Conservation (phyloP, 768 basidiomycete species). For the Grammothele lineata region DNA sequence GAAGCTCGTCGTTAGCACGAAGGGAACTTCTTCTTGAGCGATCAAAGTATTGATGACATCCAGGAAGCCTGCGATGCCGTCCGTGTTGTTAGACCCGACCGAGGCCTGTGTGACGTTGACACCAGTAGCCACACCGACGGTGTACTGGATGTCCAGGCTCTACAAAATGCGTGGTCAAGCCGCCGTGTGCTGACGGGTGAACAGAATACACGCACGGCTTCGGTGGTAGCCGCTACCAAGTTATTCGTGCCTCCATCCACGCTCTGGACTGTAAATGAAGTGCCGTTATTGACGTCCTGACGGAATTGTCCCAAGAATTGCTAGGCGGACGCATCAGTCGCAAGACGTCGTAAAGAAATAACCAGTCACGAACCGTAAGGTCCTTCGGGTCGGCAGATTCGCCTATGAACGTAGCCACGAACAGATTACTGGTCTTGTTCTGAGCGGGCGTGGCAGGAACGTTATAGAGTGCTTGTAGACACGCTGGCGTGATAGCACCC, state of each 20-base stretch:
- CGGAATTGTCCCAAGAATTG: constrained; percentile 20
- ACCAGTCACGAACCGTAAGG: constrained; percentile 27
- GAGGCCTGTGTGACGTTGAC: constrained; percentile 28
- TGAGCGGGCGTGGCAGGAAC: constrained; percentile 17
- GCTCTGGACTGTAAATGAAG: constrained; percentile 18
- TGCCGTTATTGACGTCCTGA: constrained; percentile 15
- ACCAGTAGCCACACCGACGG: constrained; percentile 26
- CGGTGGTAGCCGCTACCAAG: constrained; percentile 18
- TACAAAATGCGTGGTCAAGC: too few species aligned
- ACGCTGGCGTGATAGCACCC: constrained; percentile 23
- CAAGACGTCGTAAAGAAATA: background rate
- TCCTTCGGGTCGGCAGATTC: constrained; percentile 26
- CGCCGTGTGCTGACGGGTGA: too few species aligned
- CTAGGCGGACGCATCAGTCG: constrained; percentile 24
- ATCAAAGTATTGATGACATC: constrained; percentile 56
- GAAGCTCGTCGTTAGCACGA: constrained; percentile 65
- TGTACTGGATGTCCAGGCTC: constrained; percentile 28
- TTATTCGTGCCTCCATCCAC: constrained; percentile 34
- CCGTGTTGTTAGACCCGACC: constrained; percentile 22
- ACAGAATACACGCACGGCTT: constrained; percentile 26
- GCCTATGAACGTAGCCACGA: constrained; percentile 27
- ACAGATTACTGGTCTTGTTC: constrained; percentile 21
- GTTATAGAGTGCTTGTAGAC: constrained; percentile 29
- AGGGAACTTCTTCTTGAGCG: constrained; percentile 41
- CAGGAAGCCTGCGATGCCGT: constrained; percentile 24